Evolutionary conservation across 768 basidiomycete species (phyloP).

Genomic region (Leccinum imitatum): DNA sequence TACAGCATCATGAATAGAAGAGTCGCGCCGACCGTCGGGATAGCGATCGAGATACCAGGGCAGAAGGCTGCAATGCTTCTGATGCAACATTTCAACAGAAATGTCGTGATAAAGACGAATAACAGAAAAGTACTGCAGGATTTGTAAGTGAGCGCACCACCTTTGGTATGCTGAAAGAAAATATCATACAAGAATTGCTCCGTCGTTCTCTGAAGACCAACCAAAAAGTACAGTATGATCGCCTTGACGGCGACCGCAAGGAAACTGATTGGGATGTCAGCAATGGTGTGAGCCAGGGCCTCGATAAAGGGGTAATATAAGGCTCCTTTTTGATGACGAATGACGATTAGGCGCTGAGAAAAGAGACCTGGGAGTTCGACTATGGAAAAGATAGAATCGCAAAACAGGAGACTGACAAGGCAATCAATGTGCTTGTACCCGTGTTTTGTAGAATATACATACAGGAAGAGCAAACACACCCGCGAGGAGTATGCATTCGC

Average conservation of each 20-base stretch:
- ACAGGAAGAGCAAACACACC: conserved; percentile 79
- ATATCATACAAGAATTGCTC: conserved; percentile 21
- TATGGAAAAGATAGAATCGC: conserved; percentile 51
- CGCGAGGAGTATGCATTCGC: conserved; percentile 47
- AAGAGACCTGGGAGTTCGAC: conserved; percentile 51
- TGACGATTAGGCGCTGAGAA: conserved; percentile 42
- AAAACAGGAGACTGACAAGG: conserved; percentile 46
- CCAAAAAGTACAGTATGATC: conserved; percentile 20
- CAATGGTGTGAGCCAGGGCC: conserved; percentile 41
- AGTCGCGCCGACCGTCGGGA: conserved; percentile 31
- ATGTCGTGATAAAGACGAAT: conserved; percentile 48
- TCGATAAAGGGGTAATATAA: conserved; percentile 53
- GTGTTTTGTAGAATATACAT: conserved; percentile 21
- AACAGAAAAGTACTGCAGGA: conserved; percentile 55
- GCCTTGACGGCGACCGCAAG: conserved; percentile 14
- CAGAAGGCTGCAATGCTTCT: conserved; percentile 59
- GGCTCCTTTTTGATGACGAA: conserved; percentile 42
- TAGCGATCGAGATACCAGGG: conserved; percentile 50
- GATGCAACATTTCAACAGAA: conserved; percentile 77
- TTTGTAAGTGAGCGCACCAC: conserved; percentile 32
- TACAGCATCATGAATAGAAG: conserved; percentile 42
- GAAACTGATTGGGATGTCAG: conserved; percentile 44
- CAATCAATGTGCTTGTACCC: not conserved
- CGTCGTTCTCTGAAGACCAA: conserved; percentile 17
- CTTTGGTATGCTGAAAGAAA: not conserved